Conservation (phyloP, 192 early-diverging fungal species). For the Funneliformis geosporum region DNA sequence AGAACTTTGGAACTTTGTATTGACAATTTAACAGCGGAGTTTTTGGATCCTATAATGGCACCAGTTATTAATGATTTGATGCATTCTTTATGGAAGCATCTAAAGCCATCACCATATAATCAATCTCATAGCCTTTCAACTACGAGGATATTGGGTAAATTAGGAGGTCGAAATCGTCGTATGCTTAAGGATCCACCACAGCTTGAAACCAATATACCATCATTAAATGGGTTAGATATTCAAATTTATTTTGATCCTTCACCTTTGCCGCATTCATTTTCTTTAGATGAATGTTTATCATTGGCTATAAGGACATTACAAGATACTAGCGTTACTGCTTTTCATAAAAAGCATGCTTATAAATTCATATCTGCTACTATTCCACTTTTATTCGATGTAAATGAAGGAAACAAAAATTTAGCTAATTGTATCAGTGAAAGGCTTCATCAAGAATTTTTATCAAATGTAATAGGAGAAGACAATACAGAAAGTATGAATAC, state of each 20-base stretch:
- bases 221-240: slow-evolving; percentile 60
- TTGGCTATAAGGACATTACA: slow-evolving; percentile 59
- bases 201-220: slow-evolving; percentile 44
- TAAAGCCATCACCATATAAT: slow-evolving; percentile 85
- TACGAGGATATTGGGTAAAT: slow-evolving; percentile 92
- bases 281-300: slow-evolving; percentile 60
- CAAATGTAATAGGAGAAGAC: slow-evolving; percentile 2
- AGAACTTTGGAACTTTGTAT: slow-evolving; percentile 97
- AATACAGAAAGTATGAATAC: slow-evolving; percentile 1
- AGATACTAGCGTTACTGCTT: slow-evolving; percentile 48
- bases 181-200: slow-evolving; percentile 75
- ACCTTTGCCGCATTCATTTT: slow-evolving; percentile 48
- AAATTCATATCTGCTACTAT: slow-evolving; percentile 68
- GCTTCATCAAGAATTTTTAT: slow-evolving; percentile 38
- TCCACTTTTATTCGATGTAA: slow-evolving; percentile 66
- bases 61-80: slow-evolving; percentile 95
- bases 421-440: slow-evolving; percentile 31
- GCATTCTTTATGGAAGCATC: slow-evolving; percentile 90
- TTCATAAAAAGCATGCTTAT: slow-evolving; percentile 63
- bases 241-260: slow-evolving; percentile 60
- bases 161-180: slow-evolving; percentile 95
- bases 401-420: slow-evolving; percentile 51
- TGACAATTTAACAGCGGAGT: slow-evolving; percentile 96
- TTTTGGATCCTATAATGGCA: slow-evolving; percentile 92
- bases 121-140: slow-evolving; percentile 80